phyloP scores from a whole-genome alignment of 306 rosid genomes.

The Coriaria nepalensis region DNA sequence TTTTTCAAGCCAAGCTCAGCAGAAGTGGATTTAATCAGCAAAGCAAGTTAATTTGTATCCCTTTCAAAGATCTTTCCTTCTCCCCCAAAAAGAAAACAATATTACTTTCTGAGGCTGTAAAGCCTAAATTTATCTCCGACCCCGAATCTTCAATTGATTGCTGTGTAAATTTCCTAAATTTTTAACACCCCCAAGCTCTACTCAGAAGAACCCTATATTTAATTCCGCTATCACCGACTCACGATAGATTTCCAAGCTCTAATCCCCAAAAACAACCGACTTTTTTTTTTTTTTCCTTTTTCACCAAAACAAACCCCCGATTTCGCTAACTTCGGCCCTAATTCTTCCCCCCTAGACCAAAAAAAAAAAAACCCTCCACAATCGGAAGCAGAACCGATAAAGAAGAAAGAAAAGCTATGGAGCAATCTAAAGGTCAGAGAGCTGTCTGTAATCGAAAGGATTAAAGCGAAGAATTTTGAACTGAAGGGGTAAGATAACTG shows the following conservation, averaged over 20 bases:
- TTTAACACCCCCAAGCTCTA: not conserved
- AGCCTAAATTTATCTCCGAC: not conserved
- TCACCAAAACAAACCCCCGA: not conserved
- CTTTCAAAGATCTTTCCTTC: not conserved
- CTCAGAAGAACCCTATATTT: not conserved
- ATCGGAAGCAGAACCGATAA: no score
- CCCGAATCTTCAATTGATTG: conserved; percentile 6
- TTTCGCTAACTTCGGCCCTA: no score
- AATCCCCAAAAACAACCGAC: conserved; percentile 15
- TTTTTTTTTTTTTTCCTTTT: conserved; percentile 5
- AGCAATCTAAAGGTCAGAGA: conserved; percentile 1
- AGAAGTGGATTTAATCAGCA: conserved; percentile 16
- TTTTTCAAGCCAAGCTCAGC: conserved; percentile 13
- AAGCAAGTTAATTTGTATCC: conserved; percentile 15
- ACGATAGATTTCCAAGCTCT: conserved; percentile 16
- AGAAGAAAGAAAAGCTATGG: not conserved
- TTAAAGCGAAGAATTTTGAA: conserved; percentile 20
- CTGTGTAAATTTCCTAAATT: no score
- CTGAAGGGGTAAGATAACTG: not conserved
- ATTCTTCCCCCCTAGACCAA: no score
- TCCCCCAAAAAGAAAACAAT: not conserved
- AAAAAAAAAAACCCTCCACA: no score
- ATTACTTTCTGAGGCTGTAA: not conserved
- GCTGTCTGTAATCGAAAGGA: conserved; percentile 7
- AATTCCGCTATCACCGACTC: conserved; percentile 7